A percentile compares a stretch with the other conserved stretches of the same genome.
Evolutionary conservation across 352 stramenopile species (phyloP).

Genomic region (Globisporangium paddicum): DNA sequence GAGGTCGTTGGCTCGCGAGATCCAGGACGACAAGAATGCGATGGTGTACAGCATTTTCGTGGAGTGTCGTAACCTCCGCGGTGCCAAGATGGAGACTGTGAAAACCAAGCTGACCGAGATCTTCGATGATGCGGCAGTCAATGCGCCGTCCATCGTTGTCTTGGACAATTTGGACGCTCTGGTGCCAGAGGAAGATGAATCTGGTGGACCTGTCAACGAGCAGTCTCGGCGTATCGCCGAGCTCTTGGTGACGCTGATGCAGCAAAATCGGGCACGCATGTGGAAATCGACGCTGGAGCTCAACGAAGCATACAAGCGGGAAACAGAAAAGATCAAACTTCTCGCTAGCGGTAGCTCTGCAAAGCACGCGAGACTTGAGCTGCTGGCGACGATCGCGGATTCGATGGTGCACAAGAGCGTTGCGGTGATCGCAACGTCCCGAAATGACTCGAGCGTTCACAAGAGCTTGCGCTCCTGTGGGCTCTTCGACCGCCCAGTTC

Average conservation of each 20-base stretch:
- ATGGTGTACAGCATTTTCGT: slow-evolving; percentile 43
- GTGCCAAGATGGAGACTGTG: slow-evolving; percentile 85
- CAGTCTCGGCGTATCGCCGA: slow-evolving; percentile 85
- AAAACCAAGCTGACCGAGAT: slow-evolving; percentile 55
- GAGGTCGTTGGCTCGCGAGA: slow-evolving; percentile 33
- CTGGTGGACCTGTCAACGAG: slow-evolving; percentile 66
- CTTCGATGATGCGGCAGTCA: slow-evolving; percentile 40
- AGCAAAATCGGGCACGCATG: slow-evolving; percentile 46
- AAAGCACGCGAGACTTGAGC: slow-evolving; percentile 21
- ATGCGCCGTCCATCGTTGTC: slow-evolving; percentile 60
- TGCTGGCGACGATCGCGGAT: slow-evolving; percentile 39
- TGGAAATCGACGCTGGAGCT: slow-evolving; percentile 55
- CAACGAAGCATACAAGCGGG: slow-evolving; percentile 44
- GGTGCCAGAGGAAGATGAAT: slow-evolving; percentile 75
- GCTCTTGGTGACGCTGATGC: slow-evolving; percentile 56
- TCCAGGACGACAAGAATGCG: slow-evolving; percentile 25
- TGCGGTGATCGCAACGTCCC: slow-evolving; percentile 45
- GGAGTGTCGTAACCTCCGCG: slow-evolving; percentile 67
- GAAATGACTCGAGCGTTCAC: slow-evolving; percentile 66
- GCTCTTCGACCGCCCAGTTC: slow-evolving; percentile 65
- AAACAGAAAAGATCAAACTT: slow-evolving; percentile 24
- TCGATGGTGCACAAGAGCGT: slow-evolving; percentile 70
- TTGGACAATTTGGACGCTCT: slow-evolving; percentile 86
- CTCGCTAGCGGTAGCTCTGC: slow-evolving; percentile 8
- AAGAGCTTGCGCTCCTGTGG: slow-evolving; percentile 54